A percentile compares a stretch with the other conserved stretches of the same genome.
These are phyloP conservation scores for Malassezia vespertilionis DNA, from an alignment of 1,284 basidiomycete species.

Conservation along the genomic window DNA sequence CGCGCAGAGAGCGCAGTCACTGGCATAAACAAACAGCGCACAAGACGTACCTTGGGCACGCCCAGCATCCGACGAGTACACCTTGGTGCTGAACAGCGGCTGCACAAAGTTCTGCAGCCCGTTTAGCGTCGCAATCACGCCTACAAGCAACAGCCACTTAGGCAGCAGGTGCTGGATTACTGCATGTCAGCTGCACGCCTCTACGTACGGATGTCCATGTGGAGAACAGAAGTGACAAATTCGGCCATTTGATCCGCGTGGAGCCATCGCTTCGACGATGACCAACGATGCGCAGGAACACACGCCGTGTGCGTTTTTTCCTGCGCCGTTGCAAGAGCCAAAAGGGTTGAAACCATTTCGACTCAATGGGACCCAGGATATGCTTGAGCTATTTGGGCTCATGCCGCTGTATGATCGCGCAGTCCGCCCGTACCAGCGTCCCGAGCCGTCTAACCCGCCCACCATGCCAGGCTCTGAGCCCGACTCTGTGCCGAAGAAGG, in stretches of 20 bases:
- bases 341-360: constrained; percentile 9
- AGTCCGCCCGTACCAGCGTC: constrained; percentile 25
- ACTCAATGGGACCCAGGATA: constrained; percentile 34
- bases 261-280: not conserved
- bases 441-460: not conserved
- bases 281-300: not conserved
- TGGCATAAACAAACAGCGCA: not conserved
- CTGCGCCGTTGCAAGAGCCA: constrained; percentile 6
- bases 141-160: constrained; percentile 39
- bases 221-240: not conserved
- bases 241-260: not conserved
- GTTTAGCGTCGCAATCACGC: constrained; percentile 31
- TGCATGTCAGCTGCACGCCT: not conserved
- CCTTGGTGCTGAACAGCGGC: constrained; percentile 29
- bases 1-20: constrained; percentile 40
- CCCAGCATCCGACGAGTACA: constrained; percentile 28
- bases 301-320: not conserved
- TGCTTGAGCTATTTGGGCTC: constrained; percentile 26
- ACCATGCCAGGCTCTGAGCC: not conserved
- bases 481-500: constrained; percentile 1
- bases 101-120: constrained; percentile 34
- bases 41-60: constrained; percentile 21
- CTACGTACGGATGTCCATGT: not conserved
- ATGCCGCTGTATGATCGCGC: constrained; percentile 34
- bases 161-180: constrained; percentile 27